These are phyloP conservation scores for Neonectria sp. DNA, from an alignment of 2,329 filamentous ascomycete genomes.

Conservation along the genomic window DNA sequence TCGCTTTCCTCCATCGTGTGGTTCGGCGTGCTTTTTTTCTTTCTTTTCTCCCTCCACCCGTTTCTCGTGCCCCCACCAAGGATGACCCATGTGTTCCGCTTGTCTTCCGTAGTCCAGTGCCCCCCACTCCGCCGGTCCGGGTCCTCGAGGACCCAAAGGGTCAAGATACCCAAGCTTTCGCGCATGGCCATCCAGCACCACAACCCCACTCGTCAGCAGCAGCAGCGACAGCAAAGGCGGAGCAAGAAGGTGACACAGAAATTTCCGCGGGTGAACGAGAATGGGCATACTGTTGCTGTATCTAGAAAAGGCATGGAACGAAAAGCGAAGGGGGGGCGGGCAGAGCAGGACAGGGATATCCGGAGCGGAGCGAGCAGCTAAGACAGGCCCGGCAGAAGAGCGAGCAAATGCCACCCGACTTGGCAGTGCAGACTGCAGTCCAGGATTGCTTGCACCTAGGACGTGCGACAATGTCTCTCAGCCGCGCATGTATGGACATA, in stretches of 20 bases:
- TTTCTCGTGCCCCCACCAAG: conserved; percentile 1
- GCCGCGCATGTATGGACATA: conserved; percentile 6
- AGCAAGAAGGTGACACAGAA: conserved; percentile 8
- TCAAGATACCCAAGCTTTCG: conserved; percentile 25
- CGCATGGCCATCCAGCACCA: conserved; percentile 26
- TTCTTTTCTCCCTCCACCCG: conserved; percentile 1
- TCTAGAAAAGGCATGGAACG: conserved; percentile 4
- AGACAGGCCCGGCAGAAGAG: conserved; percentile 10
- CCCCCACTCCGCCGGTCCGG: conserved; percentile 37
- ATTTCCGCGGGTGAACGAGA: neutral
- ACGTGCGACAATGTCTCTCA: neutral
- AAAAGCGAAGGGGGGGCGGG: neutral
- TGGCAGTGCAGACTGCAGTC: conserved; percentile 3
- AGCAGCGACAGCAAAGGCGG: conserved; percentile 14
- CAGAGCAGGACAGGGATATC: conserved; percentile 11
- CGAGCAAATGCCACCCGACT: conserved; percentile 7
- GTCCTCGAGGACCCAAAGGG: conserved; percentile 14
- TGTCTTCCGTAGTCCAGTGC: conserved; percentile 9
- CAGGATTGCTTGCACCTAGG: conserved; percentile 1
- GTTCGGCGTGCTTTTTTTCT: conserved; percentile 9
- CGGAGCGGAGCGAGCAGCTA: conserved; percentile 25
- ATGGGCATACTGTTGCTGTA: conserved; percentile 5
- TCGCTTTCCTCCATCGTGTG: conserved; percentile 20
- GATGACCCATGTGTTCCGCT: conserved; percentile 7
- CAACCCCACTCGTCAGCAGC: conserved; percentile 34